phyloP scores from a whole-genome alignment of 352 stramenopile genomes.

The Phytophthora lateralis region DNA sequence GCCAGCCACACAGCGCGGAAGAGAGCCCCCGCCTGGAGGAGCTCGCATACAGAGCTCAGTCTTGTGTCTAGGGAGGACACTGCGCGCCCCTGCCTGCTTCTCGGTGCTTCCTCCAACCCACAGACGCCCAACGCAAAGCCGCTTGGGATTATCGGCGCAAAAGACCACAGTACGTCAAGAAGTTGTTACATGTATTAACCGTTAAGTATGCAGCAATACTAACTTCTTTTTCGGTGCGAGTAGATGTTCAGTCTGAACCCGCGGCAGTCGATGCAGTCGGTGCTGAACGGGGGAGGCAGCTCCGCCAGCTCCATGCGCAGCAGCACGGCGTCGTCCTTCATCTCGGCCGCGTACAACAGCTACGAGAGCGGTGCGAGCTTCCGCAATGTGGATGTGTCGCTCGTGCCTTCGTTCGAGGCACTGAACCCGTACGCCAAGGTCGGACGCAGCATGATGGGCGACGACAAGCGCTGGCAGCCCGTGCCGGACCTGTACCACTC shows the following conservation, averaged over 20 bases:
- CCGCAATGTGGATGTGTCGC: constrained; percentile 48
- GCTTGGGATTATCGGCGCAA: neutral
- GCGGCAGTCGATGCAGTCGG: constrained; percentile 48
- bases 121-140: neutral
- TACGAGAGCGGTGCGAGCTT: constrained; percentile 40
- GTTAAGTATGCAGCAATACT: neutral
- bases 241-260: constrained; percentile 48
- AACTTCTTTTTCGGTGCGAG: neutral
- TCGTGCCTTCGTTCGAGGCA: constrained; percentile 71
- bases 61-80: neutral
- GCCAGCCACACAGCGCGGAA: constrained; percentile 26
- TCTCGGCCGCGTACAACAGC: constrained; percentile 43
- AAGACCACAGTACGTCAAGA: neutral
- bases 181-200: neutral
- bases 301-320: constrained; percentile 24
- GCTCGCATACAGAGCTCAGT: constrained; percentile 4
- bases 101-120: neutral
- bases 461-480: constrained; percentile 79
- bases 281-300: constrained; percentile 33
- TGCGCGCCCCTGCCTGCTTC: neutral
- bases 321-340: constrained; percentile 35
- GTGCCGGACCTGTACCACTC: constrained; percentile 77
- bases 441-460: constrained; percentile 42
- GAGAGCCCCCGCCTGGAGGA: constrained; percentile 8
- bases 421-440: constrained; percentile 80